Conservation (phyloP, 1,139 yeast genomes). For the Waltiozyma sp. region DNA sequence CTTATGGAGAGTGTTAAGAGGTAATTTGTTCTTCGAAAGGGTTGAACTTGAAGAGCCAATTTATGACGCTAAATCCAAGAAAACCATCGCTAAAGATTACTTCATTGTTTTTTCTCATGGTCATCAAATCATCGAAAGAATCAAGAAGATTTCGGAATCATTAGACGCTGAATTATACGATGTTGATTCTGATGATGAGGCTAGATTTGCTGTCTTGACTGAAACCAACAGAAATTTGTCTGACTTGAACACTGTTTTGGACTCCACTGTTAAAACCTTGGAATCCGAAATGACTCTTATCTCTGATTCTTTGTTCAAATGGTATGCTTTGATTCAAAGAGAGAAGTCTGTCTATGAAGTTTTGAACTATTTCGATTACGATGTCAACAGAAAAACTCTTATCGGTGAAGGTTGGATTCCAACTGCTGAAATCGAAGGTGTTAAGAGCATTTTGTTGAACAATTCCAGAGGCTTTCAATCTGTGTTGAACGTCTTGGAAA, state of each 20-base stretch:
- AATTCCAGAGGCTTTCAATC: slow-evolving; percentile 56
- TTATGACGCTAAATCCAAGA: slow-evolving; percentile 37
- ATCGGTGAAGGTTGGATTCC: slow-evolving; percentile 99
- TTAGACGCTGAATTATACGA: slow-evolving; percentile 71
- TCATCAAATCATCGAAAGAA: slow-evolving; percentile 51
- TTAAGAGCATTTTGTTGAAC: slow-evolving; percentile 32
- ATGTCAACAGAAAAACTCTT: slow-evolving; percentile 71
- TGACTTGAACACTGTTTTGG: slow-evolving; percentile 61
- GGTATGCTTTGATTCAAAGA: slow-evolving; percentile 56
- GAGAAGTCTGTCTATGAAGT: slow-evolving; percentile 70
- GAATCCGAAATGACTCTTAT: slow-evolving; percentile 68
- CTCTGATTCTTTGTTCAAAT: slow-evolving; percentile 56
- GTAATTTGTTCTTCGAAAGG: slow-evolving; percentile 70
- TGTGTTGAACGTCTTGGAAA: slow-evolving; percentile 68
- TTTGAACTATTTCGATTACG: slow-evolving; percentile 74
- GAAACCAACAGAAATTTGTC: slow-evolving; percentile 48
- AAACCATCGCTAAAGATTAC: slow-evolving; percentile 50
- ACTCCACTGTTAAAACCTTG: slow-evolving; percentile 59
- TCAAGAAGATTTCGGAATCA: slow-evolving; percentile 69
- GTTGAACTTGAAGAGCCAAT: slow-evolving; percentile 54
- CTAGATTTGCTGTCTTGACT: slow-evolving; percentile 46
- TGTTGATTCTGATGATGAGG: slow-evolving; percentile 46
- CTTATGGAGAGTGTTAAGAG: slow-evolving; percentile 87
- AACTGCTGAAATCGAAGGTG: slow-evolving; percentile 31
- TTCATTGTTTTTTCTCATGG: slow-evolving; percentile 90